Percentiles rank a stretch among this genome's conserved stretches.
Evolutionary conservation across 176 grass and related monocot species (phyloP).

Genomic region (Bothriochloa decipiens): DNA sequence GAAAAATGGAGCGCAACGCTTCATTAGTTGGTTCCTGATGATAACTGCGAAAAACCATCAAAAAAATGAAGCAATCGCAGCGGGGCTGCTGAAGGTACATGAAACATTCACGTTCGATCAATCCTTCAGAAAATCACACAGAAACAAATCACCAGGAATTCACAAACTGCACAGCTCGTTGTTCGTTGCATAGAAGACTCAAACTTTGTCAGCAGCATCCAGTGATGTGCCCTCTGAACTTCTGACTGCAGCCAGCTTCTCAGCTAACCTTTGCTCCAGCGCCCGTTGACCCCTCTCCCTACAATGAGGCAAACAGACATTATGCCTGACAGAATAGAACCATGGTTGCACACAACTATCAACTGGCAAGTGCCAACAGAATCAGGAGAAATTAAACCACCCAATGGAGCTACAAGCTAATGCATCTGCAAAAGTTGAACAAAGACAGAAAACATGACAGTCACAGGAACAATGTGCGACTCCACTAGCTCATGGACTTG

Average conservation of each 20-base stretch:
- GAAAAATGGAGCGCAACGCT: neutral
- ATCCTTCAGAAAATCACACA: conserved; percentile 31
- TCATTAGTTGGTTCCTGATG: neutral
- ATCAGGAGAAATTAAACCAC: neutral
- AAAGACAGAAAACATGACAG: conserved; percentile 12
- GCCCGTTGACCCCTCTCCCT: conserved; percentile 97
- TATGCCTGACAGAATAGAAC: neutral
- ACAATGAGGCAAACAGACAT: conserved; percentile 28
- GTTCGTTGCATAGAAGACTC: conserved; percentile 32
- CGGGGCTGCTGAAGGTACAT: neutral
- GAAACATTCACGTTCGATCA: neutral
- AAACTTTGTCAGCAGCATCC: conserved; percentile 72
- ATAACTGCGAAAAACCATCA: neutral
- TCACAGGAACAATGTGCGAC: neutral
- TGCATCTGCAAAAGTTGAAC: neutral
- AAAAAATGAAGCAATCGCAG: neutral
- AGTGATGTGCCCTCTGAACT: conserved; percentile 45
- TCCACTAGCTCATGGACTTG: neutral
- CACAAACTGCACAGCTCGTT: conserved; percentile 22
- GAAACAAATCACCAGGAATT: conserved; percentile 23
- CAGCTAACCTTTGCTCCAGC: conserved; percentile 90
- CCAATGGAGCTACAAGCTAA: neutral
- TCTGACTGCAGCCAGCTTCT: conserved; percentile 63
- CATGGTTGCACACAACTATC: neutral
- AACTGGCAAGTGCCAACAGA: neutral